Base-by-base conservation (phyloP, 116 monocot species). In the Zostera marina region DNA sequence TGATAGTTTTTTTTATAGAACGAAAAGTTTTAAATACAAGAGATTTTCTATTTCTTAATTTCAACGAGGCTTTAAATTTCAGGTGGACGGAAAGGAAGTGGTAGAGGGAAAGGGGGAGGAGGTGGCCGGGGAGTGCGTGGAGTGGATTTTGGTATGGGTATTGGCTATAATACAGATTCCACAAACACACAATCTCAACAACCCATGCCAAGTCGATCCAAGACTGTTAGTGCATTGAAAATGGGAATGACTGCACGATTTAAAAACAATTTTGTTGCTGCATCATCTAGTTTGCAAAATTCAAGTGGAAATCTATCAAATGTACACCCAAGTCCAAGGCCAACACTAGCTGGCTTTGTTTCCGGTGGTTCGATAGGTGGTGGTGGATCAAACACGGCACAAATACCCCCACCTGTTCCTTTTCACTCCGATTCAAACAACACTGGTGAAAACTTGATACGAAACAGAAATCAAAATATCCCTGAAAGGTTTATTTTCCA, bases 361-460 rank as follows among this genome's bases (percentile, higher is more conserved):
- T 77, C 91, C 53, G 99, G 99, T 65, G 99, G 99, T 73, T 81
- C 81, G 22, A 99, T 99, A 61, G 91, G 99, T 59, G 91, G 91
- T 20, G 91, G 99, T 20, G 91, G 81, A 54, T 47, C 73, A 56
- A 69, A 70, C 47, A 70, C 55, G 22, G 14, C 79, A 56, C 62
- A 70, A 9, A 64, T 70, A 23, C 58, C 55, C 21, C 26, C 66
- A 49, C 61, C 67, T 60, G 23, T 52, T 21, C 12, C 12, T 46
- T 24, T 48, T 46, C 11, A 16, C 41, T 7, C 77, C 51, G 53
- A 60, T 1, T 45, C 72, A 49, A 69, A 47, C 60, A 58, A 54
- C 46, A 47, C 46, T 5, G 53, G 14, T 52, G 63, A 63, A 14
- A 74, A 43, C 47, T 44, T 52, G 38, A 68, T 39, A 40, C 54